These are phyloP conservation scores for Amanita jacksonii DNA, from an alignment of 768 basidiomycete species.

Conservation along the genomic window DNA sequence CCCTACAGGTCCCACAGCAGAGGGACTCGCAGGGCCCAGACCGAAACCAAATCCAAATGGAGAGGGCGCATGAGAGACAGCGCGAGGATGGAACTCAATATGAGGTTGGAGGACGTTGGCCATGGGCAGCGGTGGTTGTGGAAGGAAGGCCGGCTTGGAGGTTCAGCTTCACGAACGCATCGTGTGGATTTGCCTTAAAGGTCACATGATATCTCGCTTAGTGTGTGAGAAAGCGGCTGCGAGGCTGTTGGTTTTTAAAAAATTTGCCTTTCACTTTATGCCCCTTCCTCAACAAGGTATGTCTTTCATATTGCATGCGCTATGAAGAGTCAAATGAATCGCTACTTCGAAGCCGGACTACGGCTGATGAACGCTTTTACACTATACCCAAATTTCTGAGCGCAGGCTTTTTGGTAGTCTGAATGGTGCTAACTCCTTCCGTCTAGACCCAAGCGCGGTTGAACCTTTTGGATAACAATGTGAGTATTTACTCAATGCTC, in stretches of 20 bases:
- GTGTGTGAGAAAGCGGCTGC: too few relatives aligned
- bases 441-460: constrained; percentile 2
- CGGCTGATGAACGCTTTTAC: constrained; percentile 51
- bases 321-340: constrained; percentile 73
- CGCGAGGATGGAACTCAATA: constrained; percentile 51
- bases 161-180: constrained; percentile 1
- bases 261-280: constrained; percentile 10
- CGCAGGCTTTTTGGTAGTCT: constrained; percentile 17
- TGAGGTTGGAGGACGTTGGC: constrained; percentile 63
- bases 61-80: constrained; percentile 51
- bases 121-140: constrained; percentile 31
- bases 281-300: constrained; percentile 24
- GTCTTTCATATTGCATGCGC: constrained; percentile 16
- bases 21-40: constrained; percentile 33
- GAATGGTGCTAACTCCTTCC: constrained; percentile 11
- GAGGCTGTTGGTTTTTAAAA: too few relatives aligned
- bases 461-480: constrained; percentile 10
- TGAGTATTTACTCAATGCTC: constrained; percentile 18
- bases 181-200: constrained; percentile 1
- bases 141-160: constrained; percentile 9
- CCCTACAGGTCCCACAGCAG: constrained; percentile 32
- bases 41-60: constrained; percentile 71
- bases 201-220: constrained; percentile 1
- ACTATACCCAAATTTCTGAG: constrained; percentile 94
- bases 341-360: constrained; percentile 69